Conservation (phyloP, 2,329 filamentous ascomycete genomes). For the Didymellaceae sp. region DNA sequence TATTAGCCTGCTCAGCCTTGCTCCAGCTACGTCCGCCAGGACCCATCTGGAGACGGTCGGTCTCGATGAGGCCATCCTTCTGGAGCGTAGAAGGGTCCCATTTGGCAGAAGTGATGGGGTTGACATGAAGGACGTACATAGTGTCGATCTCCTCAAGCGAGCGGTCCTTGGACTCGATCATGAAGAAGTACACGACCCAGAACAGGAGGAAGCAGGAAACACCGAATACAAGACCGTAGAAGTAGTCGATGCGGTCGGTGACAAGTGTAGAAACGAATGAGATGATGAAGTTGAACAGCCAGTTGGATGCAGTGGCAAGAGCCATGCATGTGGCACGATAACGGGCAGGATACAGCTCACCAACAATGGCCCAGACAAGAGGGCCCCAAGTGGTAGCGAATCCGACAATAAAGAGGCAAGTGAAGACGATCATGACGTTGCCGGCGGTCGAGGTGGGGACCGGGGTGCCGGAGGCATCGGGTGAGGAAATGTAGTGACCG, state of each 20-base stretch:
- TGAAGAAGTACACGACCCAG: slow-evolving; percentile 76
- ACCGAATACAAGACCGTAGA: slow-evolving; percentile 78
- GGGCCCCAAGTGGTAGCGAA: slow-evolving; percentile 75
- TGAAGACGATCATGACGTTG: slow-evolving; percentile 70
- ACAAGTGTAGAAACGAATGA: slow-evolving; percentile 83
- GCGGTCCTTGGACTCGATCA: slow-evolving; percentile 76
- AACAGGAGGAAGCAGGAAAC: slow-evolving; percentile 70
- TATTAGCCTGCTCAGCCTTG: slow-evolving; percentile 41
- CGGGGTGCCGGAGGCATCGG: slow-evolving; percentile 39
- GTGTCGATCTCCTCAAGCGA: slow-evolving; percentile 80
- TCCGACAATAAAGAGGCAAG: slow-evolving; percentile 70
- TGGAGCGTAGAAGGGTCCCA: slow-evolving; percentile 52
- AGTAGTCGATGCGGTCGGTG: slow-evolving; percentile 71
- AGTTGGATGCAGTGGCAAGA: slow-evolving; percentile 53
- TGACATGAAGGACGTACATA: slow-evolving; percentile 70
- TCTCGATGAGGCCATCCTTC: slow-evolving; percentile 42
- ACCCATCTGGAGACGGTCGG: slow-evolving; percentile 41
- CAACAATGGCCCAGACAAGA: slow-evolving; percentile 73
- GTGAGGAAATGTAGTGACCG: slow-evolving; percentile 49
- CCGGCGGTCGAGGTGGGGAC: slow-evolving; percentile 55
- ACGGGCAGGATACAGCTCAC: slow-evolving; percentile 70
- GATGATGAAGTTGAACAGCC: slow-evolving; percentile 55
- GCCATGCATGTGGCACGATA: slow-evolving; percentile 56
- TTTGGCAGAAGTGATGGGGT: slow-evolving; percentile 66
- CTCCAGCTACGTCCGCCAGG: slow-evolving; percentile 42